These are phyloP conservation scores for Trametes coccinea DNA, from an alignment of 768 basidiomycete species.

Conservation along the genomic window DNA sequence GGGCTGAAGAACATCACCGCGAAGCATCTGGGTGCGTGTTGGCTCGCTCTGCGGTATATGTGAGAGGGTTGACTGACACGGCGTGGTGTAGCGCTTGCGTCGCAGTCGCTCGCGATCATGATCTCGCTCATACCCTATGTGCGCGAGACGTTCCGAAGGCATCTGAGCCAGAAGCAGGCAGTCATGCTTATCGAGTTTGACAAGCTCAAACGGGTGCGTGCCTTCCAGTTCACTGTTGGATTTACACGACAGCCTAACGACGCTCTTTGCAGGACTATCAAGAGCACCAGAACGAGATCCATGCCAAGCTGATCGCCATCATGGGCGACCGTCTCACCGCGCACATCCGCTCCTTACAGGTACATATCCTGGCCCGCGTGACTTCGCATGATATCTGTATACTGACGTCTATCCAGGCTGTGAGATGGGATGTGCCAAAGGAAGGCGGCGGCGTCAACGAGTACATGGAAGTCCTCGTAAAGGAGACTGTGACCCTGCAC, in stretches of 20 bases:
- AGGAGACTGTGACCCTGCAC: slow-evolving; percentile 93
- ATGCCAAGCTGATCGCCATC: slow-evolving; percentile 94
- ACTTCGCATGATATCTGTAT: background rate
- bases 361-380: slow-evolving; percentile 27
- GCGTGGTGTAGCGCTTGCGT: slow-evolving; percentile 75
- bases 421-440: slow-evolving; percentile 75
- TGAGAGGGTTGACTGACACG: slow-evolving; percentile 12
- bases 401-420: slow-evolving; percentile 44
- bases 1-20: slow-evolving; percentile 98
- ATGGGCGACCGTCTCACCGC: slow-evolving; percentile 93
- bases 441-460: slow-evolving; percentile 67
- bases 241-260: too few relatives aligned
- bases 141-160: slow-evolving; percentile 90
- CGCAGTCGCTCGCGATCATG: slow-evolving; percentile 93
- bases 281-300: slow-evolving; percentile 99
- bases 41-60: slow-evolving; percentile 12
- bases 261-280: slow-evolving; percentile 88
- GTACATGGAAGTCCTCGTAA: slow-evolving; percentile 93
- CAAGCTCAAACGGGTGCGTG: too few relatives aligned
- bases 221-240: too few relatives aligned
- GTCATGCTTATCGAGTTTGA: slow-evolving; percentile 98
- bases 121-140: slow-evolving; percentile 94
- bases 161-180: slow-evolving; percentile 91
- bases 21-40: slow-evolving; percentile 81
- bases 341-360: slow-evolving; percentile 84